Base-by-base conservation (phyloP, 495 filamentous ascomycete species). In the Tuber melanosporum region DNA sequence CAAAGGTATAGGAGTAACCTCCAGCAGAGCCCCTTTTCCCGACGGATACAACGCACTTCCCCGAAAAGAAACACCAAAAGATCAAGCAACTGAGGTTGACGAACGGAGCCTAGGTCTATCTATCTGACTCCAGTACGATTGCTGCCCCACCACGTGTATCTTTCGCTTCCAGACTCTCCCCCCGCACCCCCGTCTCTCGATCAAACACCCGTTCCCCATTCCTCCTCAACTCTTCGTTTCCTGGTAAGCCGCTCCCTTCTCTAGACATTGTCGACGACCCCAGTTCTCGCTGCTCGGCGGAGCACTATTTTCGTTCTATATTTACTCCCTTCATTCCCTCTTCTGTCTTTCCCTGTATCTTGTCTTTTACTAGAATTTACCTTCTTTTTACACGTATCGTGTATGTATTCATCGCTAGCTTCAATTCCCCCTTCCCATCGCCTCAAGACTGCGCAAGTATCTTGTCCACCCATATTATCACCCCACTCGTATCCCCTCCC, bases 91-190 rank as follows among this genome's bases (percentile, higher is more conserved):
- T 15, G 57, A 66, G 57, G 57, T 66, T n/a, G 26, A 66, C 57
- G 22, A 6, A 52, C 52, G n/a, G 52, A 32, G n/a, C n/a, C 14
- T 4, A 7, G n/a, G 14, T 32, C 57, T 17, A 15, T 66, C 36
- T 66, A 26, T 66, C 14, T 32, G 32, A 26, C n/a, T 71, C 71
- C 49, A 57, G 45, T 77, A 70, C 42, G n/a, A 71, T 75, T 70
- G 70, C 71, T 49, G 22, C 44, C 71, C 78, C 71, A 71, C 78
- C 77, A 76, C 78, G 71, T 71, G 44, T 76, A 62, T 71, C 66
- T 76, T 74, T 77, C 77, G 75, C 77, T 72, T 70, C 77, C 74
- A 74, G 45, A 46, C 71, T 73, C 78, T 80, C 75, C 77, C 73
- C 77, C 76, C 79, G 71, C 41, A 20, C 73, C 76, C 70, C 69